phyloP scores from a whole-genome alignment of 1,284 basidiomycete species.

The Ganoderma multipileum region DNA sequence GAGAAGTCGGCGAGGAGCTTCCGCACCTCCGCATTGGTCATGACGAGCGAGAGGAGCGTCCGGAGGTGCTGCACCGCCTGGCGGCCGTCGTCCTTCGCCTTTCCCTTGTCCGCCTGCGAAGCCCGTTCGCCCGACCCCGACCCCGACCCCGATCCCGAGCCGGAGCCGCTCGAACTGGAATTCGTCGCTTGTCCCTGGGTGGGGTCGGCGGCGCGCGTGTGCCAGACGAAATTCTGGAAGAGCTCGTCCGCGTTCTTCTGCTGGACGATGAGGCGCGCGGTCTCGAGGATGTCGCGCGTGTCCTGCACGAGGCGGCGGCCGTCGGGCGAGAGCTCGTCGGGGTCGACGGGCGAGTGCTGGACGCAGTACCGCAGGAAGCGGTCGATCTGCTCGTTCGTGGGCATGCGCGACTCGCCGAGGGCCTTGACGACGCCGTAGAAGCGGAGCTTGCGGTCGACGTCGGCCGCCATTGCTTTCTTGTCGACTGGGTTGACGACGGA shows the following conservation, averaged over 20 bases:
- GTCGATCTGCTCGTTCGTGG: constrained; percentile 84
- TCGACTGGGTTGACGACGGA: constrained; percentile 67
- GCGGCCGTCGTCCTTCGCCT: constrained; percentile 64
- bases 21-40: constrained; percentile 92
- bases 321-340: constrained; percentile 73
- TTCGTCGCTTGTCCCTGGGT: constrained; percentile 51
- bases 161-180: no score
- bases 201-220: constrained; percentile 66
- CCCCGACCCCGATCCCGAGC: no score
- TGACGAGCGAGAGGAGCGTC: constrained; percentile 81
- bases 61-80: constrained; percentile 84
- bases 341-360: constrained; percentile 71
- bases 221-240: constrained; percentile 87
- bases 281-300: constrained; percentile 74
- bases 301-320: constrained; percentile 83
- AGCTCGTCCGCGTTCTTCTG: constrained; percentile 92
- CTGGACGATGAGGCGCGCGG: constrained; percentile 70
- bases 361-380: constrained; percentile 72
- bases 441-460: constrained; percentile 73
- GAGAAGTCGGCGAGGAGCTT: constrained; percentile 88
- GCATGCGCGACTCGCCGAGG: constrained; percentile 79
- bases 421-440: constrained; percentile 84
- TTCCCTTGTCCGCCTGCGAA: constrained; percentile 60
- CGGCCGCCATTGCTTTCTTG: constrained; percentile 58
- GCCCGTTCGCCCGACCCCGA: constrained; percentile 47